Conservation (phyloP, 257 asterid genomes). For the Capsicum baccatum region DNA sequence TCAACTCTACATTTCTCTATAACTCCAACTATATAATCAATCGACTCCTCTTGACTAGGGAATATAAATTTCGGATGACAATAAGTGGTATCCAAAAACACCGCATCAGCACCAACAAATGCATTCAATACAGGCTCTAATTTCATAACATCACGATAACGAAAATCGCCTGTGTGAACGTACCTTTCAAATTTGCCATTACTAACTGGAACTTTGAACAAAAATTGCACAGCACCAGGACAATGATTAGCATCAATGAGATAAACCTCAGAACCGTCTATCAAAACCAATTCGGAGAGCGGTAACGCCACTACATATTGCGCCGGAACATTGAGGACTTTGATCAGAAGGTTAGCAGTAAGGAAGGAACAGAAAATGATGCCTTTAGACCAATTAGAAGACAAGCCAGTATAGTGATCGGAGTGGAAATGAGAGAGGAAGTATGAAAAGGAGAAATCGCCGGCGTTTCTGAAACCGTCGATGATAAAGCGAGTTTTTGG, state of each 20-base stretch:
- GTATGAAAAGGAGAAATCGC: slow-evolving; percentile 71
- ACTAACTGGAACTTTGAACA: slow-evolving; percentile 65
- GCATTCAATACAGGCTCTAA: slow-evolving; percentile 47
- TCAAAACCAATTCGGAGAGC: slow-evolving; percentile 44
- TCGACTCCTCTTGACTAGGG: slow-evolving; percentile 86
- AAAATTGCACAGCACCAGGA: slow-evolving; percentile 92
- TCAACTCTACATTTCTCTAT: slow-evolving; percentile 56
- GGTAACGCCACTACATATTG: slow-evolving; percentile 61
- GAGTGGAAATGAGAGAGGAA: slow-evolving; percentile 97
- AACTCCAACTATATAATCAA: slow-evolving; percentile 72
- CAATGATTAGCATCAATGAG: slow-evolving; percentile 89
- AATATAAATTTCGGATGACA: slow-evolving; percentile 85
- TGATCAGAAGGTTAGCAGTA: slow-evolving; percentile 71
- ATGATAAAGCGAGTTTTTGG: slow-evolving; percentile 83
- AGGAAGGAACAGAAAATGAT: slow-evolving; percentile 70
- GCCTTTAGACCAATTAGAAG: slow-evolving; percentile 76
- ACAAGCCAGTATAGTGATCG: slow-evolving; percentile 88
- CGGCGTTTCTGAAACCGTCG: slow-evolving; percentile 77
- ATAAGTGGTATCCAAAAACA: slow-evolving; percentile 84
- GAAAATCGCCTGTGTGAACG: slow-evolving; percentile 91
- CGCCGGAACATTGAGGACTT: slow-evolving; percentile 62
- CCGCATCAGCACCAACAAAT: slow-evolving; percentile 79
- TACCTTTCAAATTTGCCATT: slow-evolving; percentile 62
- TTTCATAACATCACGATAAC: slow-evolving; percentile 74
- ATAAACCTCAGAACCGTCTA: slow-evolving; percentile 70